Evolutionary conservation across 1,284 basidiomycete genomes (phyloP).

Genomic region (Ustilago trichophora): DNA sequence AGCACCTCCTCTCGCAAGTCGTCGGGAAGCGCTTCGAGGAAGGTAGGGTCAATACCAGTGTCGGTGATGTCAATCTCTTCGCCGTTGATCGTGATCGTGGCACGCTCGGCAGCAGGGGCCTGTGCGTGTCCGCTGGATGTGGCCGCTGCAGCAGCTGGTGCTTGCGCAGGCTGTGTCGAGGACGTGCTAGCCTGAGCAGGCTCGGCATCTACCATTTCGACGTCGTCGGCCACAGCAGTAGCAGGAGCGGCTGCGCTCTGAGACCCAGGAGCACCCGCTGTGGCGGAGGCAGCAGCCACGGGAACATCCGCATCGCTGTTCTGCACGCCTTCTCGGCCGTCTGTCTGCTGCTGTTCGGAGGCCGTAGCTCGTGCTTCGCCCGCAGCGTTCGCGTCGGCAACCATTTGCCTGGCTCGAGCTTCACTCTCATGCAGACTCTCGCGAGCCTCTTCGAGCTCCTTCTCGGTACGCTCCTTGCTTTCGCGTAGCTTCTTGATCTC

Average conservation of each 20-base stretch:
- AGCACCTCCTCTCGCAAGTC: slow-evolving; percentile 99
- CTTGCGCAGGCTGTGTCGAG: slow-evolving; percentile 7
- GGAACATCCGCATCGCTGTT: not conserved
- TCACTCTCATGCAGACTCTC: slow-evolving; percentile 59
- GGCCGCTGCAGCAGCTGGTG: not conserved
- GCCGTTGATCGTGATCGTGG: slow-evolving; percentile 76
- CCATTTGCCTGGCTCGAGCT: slow-evolving; percentile 62
- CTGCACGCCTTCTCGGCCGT: not conserved
- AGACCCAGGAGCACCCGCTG: slow-evolving; percentile 20
- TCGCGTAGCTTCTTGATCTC: slow-evolving; percentile 44
- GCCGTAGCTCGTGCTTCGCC: slow-evolving; percentile 66
- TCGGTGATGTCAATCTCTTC: slow-evolving; percentile 97
- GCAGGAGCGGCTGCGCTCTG: slow-evolving; percentile 20
- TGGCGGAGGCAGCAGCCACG: not conserved
- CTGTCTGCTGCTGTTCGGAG: slow-evolving; percentile 6
- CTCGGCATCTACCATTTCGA: slow-evolving; percentile 57
- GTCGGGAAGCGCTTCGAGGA: slow-evolving; percentile 95
- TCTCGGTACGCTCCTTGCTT: slow-evolving; percentile 37
- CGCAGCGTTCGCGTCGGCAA: slow-evolving; percentile 4
- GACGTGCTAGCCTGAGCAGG: slow-evolving; percentile 10
- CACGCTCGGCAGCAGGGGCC: slow-evolving; percentile 19
- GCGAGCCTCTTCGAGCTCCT: slow-evolving; percentile 57
- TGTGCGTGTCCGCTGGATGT: slow-evolving; percentile 1
- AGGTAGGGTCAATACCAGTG: slow-evolving; percentile 96
- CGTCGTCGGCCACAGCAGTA: slow-evolving; percentile 32